Conservation (phyloP, 1,284 basidiomycete genomes). For the Leccinum pachyderme region DNA sequence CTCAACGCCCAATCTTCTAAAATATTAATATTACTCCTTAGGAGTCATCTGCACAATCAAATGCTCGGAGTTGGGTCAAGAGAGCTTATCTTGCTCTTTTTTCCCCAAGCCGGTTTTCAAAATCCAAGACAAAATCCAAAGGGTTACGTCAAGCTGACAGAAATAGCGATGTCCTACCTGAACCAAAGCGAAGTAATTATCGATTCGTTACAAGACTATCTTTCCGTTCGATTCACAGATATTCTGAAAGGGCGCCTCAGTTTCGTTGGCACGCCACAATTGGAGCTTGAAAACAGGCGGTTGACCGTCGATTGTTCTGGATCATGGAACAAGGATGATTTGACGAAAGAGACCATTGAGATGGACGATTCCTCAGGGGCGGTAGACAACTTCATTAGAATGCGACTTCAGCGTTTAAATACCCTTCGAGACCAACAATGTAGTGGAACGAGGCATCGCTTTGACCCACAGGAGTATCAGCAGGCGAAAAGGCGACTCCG, state of each 20-base stretch:
- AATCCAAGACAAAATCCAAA: background rate
- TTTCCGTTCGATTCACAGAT: constrained; percentile 6
- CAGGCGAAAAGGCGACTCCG: constrained; percentile 82
- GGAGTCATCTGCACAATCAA: constrained; percentile 18
- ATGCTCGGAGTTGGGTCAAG: constrained; percentile 13
- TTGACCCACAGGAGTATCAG: constrained; percentile 78
- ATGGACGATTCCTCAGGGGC: background rate
- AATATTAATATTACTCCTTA: constrained; percentile 8
- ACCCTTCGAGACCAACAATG: background rate
- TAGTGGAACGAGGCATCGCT: constrained; percentile 4
- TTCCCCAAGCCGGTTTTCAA: constrained; percentile 1
- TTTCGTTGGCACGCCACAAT: background rate
- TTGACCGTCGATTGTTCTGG: background rate
- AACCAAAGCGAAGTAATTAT: constrained; percentile 7
- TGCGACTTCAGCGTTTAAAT: background rate
- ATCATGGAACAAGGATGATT: background rate
- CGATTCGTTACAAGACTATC: background rate
- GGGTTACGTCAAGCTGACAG: background rate
- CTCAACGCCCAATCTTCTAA: constrained; percentile 5
- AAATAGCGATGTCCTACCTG: constrained; percentile 1
- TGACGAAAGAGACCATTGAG: background rate
- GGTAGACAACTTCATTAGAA: background rate
- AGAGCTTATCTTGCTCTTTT: constrained; percentile 12
- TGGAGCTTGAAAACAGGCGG: constrained; percentile 1
- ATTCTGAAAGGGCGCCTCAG: background rate